phyloP scores from a whole-genome alignment of 768 basidiomycete genomes.

The Hysterangium stoloniferum region DNA sequence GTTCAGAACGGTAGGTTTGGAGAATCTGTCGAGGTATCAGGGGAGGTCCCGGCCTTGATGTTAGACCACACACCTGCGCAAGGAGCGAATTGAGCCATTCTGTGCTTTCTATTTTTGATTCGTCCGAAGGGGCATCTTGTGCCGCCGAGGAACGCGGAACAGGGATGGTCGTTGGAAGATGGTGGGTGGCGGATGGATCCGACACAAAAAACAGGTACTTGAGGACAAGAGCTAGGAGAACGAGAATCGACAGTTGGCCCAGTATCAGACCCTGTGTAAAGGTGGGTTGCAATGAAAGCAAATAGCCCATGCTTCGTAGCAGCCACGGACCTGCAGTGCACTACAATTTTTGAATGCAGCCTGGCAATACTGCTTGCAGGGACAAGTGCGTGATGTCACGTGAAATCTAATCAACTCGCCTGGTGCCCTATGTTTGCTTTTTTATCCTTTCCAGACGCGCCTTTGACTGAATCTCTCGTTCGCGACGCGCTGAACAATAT shows the following conservation, averaged over 20 bases:
- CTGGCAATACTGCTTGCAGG: not conserved
- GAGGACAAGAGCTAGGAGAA: conserved; percentile 72
- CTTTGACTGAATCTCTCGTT: conserved; percentile 44
- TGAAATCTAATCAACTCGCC: not conserved
- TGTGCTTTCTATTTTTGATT: conserved; percentile 58
- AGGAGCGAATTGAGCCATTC: conserved; percentile 90
- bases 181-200: conserved; percentile 22
- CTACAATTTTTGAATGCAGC: not conserved
- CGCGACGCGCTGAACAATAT: conserved; percentile 32
- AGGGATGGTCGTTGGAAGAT: conserved; percentile 7
- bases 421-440: conserved; percentile 25
- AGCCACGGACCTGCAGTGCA: not conserved
- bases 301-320: conserved; percentile 39
- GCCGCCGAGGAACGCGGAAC: not conserved
- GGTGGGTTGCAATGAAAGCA: conserved; percentile 73
- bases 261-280: conserved; percentile 94
- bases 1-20: conserved; percentile 67
- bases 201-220: conserved; percentile 94
- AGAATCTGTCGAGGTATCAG: conserved; percentile 40
- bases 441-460: conserved; percentile 48
- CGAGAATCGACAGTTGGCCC: conserved; percentile 83
- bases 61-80: conserved; percentile 52
- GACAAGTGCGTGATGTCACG: not conserved
- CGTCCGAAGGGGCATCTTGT: conserved; percentile 12
- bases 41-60: not conserved